These are phyloP conservation scores for Digitaria exilis DNA, from an alignment of 202 grass and related monocot species.

Conservation along the genomic window DNA sequence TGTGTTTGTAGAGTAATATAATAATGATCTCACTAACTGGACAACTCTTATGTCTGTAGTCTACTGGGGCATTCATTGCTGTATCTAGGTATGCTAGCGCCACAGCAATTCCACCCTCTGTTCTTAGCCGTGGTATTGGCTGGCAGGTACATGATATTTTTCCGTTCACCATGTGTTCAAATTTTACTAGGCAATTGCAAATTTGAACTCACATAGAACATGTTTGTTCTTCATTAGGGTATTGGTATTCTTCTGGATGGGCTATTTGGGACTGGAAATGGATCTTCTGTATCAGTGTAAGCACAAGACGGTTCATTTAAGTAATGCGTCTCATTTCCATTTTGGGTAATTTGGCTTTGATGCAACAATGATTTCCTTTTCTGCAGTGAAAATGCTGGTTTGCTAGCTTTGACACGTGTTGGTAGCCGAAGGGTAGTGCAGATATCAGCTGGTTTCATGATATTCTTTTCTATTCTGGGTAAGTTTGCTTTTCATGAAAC, in stretches of 20 bases:
- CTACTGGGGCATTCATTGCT: constrained; percentile 92
- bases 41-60: constrained; percentile 62
- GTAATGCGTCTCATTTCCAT: constrained; percentile 22
- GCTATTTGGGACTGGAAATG: constrained; percentile 93
- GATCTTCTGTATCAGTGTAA: constrained; percentile 96
- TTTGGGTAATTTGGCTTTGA: background rate
- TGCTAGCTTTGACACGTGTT: constrained; percentile 90
- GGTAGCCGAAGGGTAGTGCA: constrained; percentile 92
- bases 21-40: constrained; percentile 8
- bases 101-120: constrained; percentile 85
- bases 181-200: background rate
- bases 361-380: background rate
- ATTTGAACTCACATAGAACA: constrained; percentile 9
- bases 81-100: constrained; percentile 95
- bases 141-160: constrained; percentile 72
- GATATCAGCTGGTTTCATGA: constrained; percentile 99
- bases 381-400: constrained; percentile 87
- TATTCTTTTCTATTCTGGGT: constrained; percentile 97
- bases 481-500: constrained; percentile 18
- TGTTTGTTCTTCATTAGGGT: constrained; percentile 57
- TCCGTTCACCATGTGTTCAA: background rate
- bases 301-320: constrained; percentile 23
- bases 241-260: constrained; percentile 96
- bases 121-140: constrained; percentile 95
- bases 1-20: constrained; percentile 10